Conservation (phyloP, 139 green algal species). For the Spirogloea muscicola region DNA sequence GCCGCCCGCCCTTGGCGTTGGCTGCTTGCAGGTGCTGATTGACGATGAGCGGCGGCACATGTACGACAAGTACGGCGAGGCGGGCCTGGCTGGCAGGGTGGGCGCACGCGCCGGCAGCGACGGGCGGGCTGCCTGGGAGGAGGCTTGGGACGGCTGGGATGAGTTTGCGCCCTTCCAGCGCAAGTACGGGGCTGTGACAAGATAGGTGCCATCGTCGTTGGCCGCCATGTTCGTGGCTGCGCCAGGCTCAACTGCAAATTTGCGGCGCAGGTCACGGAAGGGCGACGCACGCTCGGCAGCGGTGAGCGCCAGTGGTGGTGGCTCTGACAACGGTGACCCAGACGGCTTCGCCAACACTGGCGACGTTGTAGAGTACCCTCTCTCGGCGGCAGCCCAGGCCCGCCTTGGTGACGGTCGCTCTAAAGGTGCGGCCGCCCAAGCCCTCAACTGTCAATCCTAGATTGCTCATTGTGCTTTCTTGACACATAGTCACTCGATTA, state of each 20-base stretch:
- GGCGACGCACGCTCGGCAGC: slow-evolving; percentile 14
- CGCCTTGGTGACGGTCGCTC: slow-evolving; percentile 6
- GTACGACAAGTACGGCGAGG: slow-evolving; percentile 28
- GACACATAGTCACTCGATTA: no score
- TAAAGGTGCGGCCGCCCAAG: slow-evolving; percentile 27
- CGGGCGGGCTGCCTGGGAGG: not conserved
- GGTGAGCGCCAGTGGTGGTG: not conserved
- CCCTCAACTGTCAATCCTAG: no score
- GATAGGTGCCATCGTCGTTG: no score
- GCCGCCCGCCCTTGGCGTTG: not conserved
- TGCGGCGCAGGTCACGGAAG: slow-evolving; percentile 24
- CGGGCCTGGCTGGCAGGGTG: not conserved
- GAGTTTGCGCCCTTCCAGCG: slow-evolving; percentile 25
- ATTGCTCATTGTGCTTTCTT: no score
- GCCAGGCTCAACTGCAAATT: not conserved
- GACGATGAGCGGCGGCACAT: slow-evolving; percentile 22
- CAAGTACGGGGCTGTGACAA: no score
- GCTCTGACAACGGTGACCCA: not conserved
- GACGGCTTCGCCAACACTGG: no score
- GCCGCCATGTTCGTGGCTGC: no score
- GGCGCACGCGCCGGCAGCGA: not conserved
- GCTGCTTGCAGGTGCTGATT: slow-evolving; percentile 21
- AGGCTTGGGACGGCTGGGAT: slow-evolving; percentile 32
- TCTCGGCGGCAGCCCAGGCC: slow-evolving; percentile 10
- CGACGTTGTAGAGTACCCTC: slow-evolving; percentile 41